Conservation (phyloP, 1,139 yeast genomes). For the Entelexis sorbosivorans region DNA sequence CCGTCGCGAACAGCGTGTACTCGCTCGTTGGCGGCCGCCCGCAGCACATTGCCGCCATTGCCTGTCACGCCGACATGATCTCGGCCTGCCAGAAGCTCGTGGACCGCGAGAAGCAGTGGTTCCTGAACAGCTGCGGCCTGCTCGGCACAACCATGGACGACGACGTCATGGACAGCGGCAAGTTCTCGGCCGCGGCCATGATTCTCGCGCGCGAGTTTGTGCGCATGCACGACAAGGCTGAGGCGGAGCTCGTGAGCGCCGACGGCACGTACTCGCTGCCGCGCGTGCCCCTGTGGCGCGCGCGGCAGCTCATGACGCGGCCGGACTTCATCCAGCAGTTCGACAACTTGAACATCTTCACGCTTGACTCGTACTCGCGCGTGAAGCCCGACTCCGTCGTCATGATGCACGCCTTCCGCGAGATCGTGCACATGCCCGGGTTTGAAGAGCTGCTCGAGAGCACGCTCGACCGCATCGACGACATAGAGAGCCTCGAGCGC, state of each 20-base stretch:
- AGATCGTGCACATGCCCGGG: conserved; percentile 60
- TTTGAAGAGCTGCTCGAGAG: conserved; percentile 60
- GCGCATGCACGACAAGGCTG: conserved; percentile 43
- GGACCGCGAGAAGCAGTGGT: conserved; percentile 78
- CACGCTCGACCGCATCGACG: conserved; percentile 60
- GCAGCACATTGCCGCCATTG: conserved; percentile 67
- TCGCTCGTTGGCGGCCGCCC: conserved; percentile 76
- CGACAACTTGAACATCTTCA: conserved; percentile 66
- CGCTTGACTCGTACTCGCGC: conserved; percentile 57
- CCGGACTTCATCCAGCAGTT: conserved; percentile 67
- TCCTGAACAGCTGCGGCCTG: conserved; percentile 69
- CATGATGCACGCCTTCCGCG: conserved; percentile 83
- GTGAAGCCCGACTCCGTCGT: conserved; percentile 77
- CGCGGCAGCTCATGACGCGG: conserved; percentile 75
- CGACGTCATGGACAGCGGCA: conserved; percentile 79
- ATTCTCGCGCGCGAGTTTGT: conserved; percentile 61
- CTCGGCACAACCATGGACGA: conserved; percentile 75
- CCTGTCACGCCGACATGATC: conserved; percentile 51
- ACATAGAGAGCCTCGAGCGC: conserved; percentile 68
- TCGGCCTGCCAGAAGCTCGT: conserved; percentile 59
- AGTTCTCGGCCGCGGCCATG: conserved; percentile 70
- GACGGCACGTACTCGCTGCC: conserved; percentile 48
- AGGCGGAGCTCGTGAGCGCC: conserved; percentile 22
- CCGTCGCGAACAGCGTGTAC: conserved; percentile 46
- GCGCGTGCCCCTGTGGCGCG: conserved; percentile 70